These are phyloP conservation scores for Leishmania aethiopica DNA, from an alignment of 208 protist genomes.

Conservation along the genomic window DNA sequence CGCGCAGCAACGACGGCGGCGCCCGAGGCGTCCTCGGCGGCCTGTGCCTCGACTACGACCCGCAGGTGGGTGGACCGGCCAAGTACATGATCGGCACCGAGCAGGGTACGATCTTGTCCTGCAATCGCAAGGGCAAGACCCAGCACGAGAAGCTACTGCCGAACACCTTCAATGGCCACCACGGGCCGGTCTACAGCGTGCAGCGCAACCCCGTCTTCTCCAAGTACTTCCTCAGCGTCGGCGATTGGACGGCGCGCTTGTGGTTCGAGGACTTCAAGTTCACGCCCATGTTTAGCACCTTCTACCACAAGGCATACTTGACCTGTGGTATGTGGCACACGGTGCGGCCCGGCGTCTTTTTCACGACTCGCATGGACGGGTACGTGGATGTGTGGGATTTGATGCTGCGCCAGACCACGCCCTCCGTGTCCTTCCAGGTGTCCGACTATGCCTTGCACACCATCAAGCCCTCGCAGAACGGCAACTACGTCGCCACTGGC, in stretches of 20 bases:
- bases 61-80: slow-evolving; percentile 89
- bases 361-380: slow-evolving; percentile 97
- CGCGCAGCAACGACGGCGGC: slow-evolving; percentile 90
- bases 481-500: slow-evolving; percentile 88
- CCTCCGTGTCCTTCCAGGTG: slow-evolving; percentile 91
- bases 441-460: slow-evolving; percentile 92
- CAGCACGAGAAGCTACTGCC: slow-evolving; percentile 92
- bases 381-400: slow-evolving; percentile 97
- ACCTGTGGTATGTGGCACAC: slow-evolving; percentile 94
- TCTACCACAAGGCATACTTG: slow-evolving; percentile 95
- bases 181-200: slow-evolving; percentile 96
- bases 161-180: slow-evolving; percentile 95
- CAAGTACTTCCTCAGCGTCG: slow-evolving; percentile 97
- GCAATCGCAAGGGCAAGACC: slow-evolving; percentile 96
- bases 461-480: slow-evolving; percentile 76
- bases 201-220: slow-evolving; percentile 94
- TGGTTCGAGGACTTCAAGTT: slow-evolving; percentile 97
- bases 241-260: slow-evolving; percentile 96
- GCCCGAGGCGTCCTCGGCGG: slow-evolving; percentile 91
- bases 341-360: slow-evolving; percentile 94
- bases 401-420: slow-evolving; percentile 93
- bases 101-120: slow-evolving; percentile 93
- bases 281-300: slow-evolving; percentile 95
- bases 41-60: slow-evolving; percentile 95
- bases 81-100: slow-evolving; percentile 98